Evolutionary conservation across 2,329 filamentous ascomycete genomes (phyloP), one percentile per base, ranked within the genome.

Genomic region (Colletotrichum acutatum): DNA sequence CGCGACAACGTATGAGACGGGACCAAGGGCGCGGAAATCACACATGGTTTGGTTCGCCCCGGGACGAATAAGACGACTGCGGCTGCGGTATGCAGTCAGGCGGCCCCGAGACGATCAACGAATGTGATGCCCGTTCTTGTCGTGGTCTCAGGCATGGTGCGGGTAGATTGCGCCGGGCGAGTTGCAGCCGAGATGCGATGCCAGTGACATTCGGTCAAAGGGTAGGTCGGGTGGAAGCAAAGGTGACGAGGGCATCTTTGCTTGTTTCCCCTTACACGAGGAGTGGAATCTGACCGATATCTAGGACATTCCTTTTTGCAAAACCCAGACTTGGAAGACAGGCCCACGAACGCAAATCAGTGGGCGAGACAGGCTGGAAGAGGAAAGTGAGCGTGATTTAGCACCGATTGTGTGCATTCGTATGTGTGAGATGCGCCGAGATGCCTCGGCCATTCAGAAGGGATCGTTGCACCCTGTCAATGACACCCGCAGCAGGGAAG

Each of bases 51-150:
- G 68, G 71, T 52, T 67, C 62, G n/a, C 28, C 22, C 16, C 37
- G 46, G 53, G 30, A 61, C 71, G 68, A 74, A 74, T 74, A 19
- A 53, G 71, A 46, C 56, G 56, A 24, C 62, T 46, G 71, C 57
- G 71, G 71, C 61, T 72, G 34, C 57, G 68, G 64, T 49, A 74
- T 72, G 71, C 71, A 72, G 49, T 24, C 66, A 65, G 66, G 66
- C 70, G 42, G 61, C 68, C 46, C 68, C 67, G 71, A 74, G 68
- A 74, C 58, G 58, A 63, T 71, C 70, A 60, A 67, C 54, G 62
- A 62, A 62, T 59, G 68, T 49, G 30, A 34, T 49, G 30, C 56
- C 62, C 54, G 56, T 52, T 71, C 61, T 71, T 64, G 63, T 71
- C 58, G 71, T 68, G 57, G n/a, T 42, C 42, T 69, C 46, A 52